Evolutionary conservation across 805 yeast genomes (phyloP), one percentile per base, ranked within the genome.

Genomic region (Saccharomycopsis capsularis): DNA sequence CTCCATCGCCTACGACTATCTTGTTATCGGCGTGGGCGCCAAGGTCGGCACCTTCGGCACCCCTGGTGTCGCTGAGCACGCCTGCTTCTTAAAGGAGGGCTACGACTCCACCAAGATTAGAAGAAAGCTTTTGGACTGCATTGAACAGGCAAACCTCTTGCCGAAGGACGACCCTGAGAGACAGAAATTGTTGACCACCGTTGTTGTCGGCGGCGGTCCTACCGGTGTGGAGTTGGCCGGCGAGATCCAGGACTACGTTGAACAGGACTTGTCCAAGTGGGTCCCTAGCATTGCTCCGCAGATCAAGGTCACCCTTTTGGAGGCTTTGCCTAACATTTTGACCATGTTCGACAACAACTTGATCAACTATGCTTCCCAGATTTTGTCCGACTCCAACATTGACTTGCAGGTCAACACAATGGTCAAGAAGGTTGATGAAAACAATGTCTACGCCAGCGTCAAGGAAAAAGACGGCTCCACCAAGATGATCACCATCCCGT

Each of bases 11-110:
- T 90, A 85, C 63, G 98, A 90, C 64, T 85, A 86, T 67, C 74
- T 90, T 57, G 93, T 90, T 41, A 75, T 88, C 53, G 95, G 95
- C 53, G 96, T 91, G 51, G 98, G 98, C 65, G 95, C 97, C 48
- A 85, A 85, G 66, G 93, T 93, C 59, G 85, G 91, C 54, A 90
- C 96, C 44, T 91, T 89, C 60, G 95, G 95, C 62, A 90, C 86
- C 56, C 95, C 95, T 44, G 97, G 98, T 67, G 95, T 90, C 53
- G 79, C 77, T 45, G 95, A 90, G 68, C 71, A 87, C 66, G 93
- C 95, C 19, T 78, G 86, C 46, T 90, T 84, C 74, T 73, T 90
- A 66, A 90, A 90, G 71, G 97, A 91, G 69, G 81, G 89, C 54
- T 76, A 83, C 57, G 96, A 90, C 69, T 85, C 96, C 40, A 82